Evolutionary conservation across 1,139 yeast genomes (phyloP).

Genomic region (Saccharomyces hybrid): DNA sequence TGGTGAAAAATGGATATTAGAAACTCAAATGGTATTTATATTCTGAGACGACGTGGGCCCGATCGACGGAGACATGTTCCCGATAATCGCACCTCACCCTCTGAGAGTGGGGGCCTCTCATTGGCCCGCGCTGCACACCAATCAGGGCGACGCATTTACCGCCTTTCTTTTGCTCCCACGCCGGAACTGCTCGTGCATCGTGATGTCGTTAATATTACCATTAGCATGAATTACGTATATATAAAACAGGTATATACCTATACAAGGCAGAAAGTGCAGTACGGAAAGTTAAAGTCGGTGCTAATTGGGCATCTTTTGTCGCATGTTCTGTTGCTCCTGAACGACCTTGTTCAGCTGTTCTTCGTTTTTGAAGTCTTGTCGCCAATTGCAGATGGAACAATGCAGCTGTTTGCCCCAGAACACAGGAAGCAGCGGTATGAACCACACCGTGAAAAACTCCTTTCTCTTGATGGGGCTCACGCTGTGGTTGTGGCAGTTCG

Average conservation of each 20-base stretch:
- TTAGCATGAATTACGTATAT: background rate
- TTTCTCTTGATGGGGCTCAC: slow-evolving; percentile 39
- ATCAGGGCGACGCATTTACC: background rate
- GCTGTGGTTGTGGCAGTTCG: slow-evolving; percentile 37
- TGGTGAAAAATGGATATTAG: background rate
- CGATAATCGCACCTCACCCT: slow-evolving; percentile 1
- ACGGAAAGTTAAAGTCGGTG: background rate
- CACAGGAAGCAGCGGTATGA: slow-evolving; percentile 41
- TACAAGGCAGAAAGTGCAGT: background rate
- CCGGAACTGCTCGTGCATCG: background rate
- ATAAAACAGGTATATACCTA: background rate
- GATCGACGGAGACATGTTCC: slow-evolving; percentile 1
- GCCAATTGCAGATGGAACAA: slow-evolving; percentile 41
- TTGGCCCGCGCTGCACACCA: background rate
- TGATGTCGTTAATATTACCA: background rate
- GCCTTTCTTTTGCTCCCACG: background rate
- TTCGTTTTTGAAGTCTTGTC: slow-evolving; percentile 35
- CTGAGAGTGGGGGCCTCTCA: slow-evolving; percentile 1
- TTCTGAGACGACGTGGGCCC: background rate
- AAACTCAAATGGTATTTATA: background rate
- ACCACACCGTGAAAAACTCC: slow-evolving; percentile 42
- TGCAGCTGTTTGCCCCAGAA: slow-evolving; percentile 40
- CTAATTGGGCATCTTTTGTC: background rate
- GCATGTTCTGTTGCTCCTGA: slow-evolving; percentile 22
- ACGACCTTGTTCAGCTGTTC: slow-evolving; percentile 34